These are phyloP conservation scores for Musa schizocarpa DNA, from an alignment of 176 grass and related monocot genomes.

Conservation along the genomic window DNA sequence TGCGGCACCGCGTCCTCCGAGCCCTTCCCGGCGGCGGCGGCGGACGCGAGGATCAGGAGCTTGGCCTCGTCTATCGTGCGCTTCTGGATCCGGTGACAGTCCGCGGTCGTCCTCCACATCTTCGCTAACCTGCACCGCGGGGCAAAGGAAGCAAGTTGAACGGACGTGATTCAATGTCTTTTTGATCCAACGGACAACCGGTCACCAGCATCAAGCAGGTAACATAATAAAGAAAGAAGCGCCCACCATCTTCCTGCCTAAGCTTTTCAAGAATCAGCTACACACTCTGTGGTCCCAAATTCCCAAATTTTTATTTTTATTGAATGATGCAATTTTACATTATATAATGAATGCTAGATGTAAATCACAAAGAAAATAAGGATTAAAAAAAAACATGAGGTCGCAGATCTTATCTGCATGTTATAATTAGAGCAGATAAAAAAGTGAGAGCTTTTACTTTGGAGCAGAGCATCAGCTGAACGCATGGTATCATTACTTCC, in stretches of 20 bases:
- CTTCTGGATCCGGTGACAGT: slow-evolving; percentile 70
- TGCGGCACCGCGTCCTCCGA: slow-evolving; percentile 22
- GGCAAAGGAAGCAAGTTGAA: not conserved
- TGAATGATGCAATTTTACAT: not conserved
- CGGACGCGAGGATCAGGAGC: slow-evolving; percentile 37
- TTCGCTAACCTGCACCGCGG: slow-evolving; percentile 31
- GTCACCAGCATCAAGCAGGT: not conserved
- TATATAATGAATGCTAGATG: not conserved
- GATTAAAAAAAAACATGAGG: not conserved
- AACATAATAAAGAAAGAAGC: not conserved
- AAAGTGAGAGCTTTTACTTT: not conserved
- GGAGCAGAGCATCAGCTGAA: not conserved
- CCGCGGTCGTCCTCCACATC: slow-evolving; percentile 58
- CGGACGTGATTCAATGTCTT: not conserved
- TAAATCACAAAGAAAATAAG: not conserved
- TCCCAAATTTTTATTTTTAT: not conserved
- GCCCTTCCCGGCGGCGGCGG: slow-evolving; percentile 12
- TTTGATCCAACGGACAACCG: not conserved
- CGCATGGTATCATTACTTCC: not conserved
- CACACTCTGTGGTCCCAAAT: not conserved
- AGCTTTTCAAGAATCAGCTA: not conserved
- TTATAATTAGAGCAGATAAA: not conserved
- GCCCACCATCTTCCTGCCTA: not conserved
- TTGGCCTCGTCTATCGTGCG: slow-evolving; percentile 54
- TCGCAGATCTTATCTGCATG: not conserved